These are phyloP conservation scores for Neurospora sp. DNA, from an alignment of 495 filamentous ascomycete species.

Conservation along the genomic window DNA sequence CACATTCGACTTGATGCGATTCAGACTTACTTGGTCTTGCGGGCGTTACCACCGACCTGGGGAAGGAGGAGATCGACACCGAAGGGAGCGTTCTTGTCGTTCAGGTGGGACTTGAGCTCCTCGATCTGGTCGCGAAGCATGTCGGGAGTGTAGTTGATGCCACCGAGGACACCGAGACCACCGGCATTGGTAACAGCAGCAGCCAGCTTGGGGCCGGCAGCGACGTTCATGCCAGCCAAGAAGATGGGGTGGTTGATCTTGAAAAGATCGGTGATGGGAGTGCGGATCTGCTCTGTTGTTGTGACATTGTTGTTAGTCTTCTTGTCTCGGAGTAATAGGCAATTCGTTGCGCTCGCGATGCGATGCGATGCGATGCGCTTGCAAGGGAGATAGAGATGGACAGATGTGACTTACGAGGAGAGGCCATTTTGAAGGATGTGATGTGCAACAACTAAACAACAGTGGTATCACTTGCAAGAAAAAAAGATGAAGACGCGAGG, in stretches of 20 bases:
- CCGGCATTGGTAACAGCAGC: slow-evolving; percentile 96
- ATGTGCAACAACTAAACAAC: slow-evolving; percentile 1
- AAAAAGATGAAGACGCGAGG: slow-evolving; percentile 4
- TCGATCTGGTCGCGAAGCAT: slow-evolving; percentile 93
- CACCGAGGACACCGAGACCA: slow-evolving; percentile 91
- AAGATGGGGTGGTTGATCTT: slow-evolving; percentile 95
- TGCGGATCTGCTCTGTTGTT: slow-evolving; percentile 68
- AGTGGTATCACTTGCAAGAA: slow-evolving; percentile 12
- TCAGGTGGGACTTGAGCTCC: slow-evolving; percentile 82
- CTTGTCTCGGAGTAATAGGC: background rate
- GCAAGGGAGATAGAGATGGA: background rate
- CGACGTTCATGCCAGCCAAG: slow-evolving; percentile 98
- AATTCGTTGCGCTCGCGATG: background rate
- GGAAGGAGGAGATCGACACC: slow-evolving; percentile 92
- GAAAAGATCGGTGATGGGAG: slow-evolving; percentile 84
- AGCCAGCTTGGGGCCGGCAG: slow-evolving; percentile 91
- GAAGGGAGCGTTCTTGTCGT: slow-evolving; percentile 96
- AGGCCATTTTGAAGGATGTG: slow-evolving; percentile 53
- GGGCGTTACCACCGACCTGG: slow-evolving; percentile 84
- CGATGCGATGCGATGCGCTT: slow-evolving; percentile 6
- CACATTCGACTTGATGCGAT: background rate
- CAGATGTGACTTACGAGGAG: slow-evolving; percentile 55
- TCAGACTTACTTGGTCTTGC: slow-evolving; percentile 78
- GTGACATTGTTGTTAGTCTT: slow-evolving; percentile 12
- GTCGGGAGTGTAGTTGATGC: slow-evolving; percentile 91